phyloP scores from a whole-genome alignment of 495 filamentous ascomycete genomes.

The Astrothelium subdiscretum region DNA sequence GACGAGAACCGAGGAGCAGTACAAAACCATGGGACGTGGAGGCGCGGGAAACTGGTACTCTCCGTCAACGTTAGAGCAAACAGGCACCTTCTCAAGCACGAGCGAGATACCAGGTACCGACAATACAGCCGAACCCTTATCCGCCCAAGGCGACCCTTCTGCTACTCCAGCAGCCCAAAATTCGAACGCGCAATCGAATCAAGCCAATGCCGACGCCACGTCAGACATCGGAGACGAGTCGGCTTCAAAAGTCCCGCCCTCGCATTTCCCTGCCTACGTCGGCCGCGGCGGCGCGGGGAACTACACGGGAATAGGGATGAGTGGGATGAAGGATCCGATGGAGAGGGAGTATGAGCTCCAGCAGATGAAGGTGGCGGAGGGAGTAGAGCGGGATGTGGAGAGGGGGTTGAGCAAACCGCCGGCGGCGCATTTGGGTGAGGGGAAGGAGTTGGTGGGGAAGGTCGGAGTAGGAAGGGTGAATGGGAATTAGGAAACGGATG shows the following conservation, averaged over 20 bases:
- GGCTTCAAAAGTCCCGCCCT: not conserved
- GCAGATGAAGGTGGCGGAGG: not conserved
- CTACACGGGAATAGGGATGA: not conserved
- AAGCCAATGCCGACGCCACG: not conserved
- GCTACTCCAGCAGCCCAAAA: not conserved
- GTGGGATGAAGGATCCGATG: not conserved
- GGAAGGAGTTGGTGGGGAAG: not conserved
- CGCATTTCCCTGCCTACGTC: not conserved
- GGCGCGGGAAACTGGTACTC: constrained; percentile 50
- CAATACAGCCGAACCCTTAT: not conserved
- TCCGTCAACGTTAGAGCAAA: constrained; percentile 19
- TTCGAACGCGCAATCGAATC: not conserved
- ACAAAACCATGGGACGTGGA: constrained; percentile 45
- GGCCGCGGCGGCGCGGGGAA: not conserved
- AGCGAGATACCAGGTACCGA: not conserved
- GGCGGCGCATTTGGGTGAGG: not conserved
- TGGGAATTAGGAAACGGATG: not conserved
- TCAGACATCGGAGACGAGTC: not conserved
- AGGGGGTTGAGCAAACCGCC: not conserved
- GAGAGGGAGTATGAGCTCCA: not conserved
- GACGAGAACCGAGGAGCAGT: constrained; percentile 21
- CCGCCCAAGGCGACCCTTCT: not conserved
- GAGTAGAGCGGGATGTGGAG: not conserved
- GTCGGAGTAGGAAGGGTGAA: not conserved
- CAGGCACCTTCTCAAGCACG: constrained; percentile 15